Percentiles rank a stretch among this genome's conserved stretches.
Evolutionary conservation across 768 basidiomycete species (phyloP).

Genomic region (Suillus americanus): DNA sequence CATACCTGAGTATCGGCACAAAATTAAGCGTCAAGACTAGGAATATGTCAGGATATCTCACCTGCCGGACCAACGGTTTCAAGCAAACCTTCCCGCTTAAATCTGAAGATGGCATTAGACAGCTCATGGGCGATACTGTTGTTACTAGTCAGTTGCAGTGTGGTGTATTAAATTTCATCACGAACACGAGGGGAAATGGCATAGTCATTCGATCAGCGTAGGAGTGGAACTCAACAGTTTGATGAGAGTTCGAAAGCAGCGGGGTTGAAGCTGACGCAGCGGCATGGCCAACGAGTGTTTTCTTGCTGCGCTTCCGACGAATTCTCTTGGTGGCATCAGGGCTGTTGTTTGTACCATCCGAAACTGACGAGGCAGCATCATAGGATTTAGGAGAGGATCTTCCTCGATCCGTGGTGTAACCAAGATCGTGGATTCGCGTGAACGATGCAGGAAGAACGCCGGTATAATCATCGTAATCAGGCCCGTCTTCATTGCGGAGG

Average conservation of each 20-base stretch:
- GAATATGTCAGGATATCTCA: slow-evolving; percentile 24
- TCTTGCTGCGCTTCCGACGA: slow-evolving; percentile 70
- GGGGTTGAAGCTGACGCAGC: slow-evolving; percentile 47
- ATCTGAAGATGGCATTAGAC: slow-evolving; percentile 63
- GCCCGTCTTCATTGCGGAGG: slow-evolving; percentile 80
- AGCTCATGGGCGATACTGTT: slow-evolving; percentile 82
- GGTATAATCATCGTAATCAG: slow-evolving; percentile 63
- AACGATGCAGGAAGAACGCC: slow-evolving; percentile 68
- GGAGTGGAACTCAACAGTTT: slow-evolving; percentile 60
- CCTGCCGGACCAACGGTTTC: slow-evolving; percentile 91
- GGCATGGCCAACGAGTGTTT: slow-evolving; percentile 28
- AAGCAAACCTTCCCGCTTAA: slow-evolving; percentile 76
- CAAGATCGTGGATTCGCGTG: slow-evolving; percentile 43
- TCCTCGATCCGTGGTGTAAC: slow-evolving; percentile 37
- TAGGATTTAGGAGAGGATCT: slow-evolving; percentile 37
- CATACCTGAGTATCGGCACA: slow-evolving; percentile 44
- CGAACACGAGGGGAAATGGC: slow-evolving; percentile 80
- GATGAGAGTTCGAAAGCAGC: slow-evolving; percentile 54
- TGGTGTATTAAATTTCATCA: slow-evolving; percentile 12
- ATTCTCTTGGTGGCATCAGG: slow-evolving; percentile 67
- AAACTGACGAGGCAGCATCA: slow-evolving; percentile 37
- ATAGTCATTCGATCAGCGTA: slow-evolving; percentile 60
- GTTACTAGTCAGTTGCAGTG: not conserved
- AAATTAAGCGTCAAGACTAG: slow-evolving; percentile 6
- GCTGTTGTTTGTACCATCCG: slow-evolving; percentile 24